These are phyloP conservation scores for Lolium rigidum DNA, from an alignment of 176 grass and related monocot species.

Conservation along the genomic window DNA sequence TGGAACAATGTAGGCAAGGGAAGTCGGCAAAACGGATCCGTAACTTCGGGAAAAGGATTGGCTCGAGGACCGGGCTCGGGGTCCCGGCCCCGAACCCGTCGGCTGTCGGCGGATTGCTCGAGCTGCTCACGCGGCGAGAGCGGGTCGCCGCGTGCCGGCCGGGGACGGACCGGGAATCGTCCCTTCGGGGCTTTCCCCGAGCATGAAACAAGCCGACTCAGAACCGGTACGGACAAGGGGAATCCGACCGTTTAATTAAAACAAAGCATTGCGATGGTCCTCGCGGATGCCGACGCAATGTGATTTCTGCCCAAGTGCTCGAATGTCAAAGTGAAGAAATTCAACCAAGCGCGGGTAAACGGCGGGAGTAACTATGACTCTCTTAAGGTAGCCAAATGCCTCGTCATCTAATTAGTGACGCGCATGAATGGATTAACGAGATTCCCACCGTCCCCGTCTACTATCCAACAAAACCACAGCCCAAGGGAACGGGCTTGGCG, in stretches of 20 bases:
- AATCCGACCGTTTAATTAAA: constrained; percentile 87
- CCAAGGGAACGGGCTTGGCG: no score
- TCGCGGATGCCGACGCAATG: constrained; percentile 65
- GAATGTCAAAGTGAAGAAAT: constrained; percentile 92
- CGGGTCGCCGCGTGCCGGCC: no score
- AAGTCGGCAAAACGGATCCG: constrained; percentile 27
- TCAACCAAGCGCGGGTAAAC: constrained; percentile 70
- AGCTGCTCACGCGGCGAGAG: constrained; percentile 41
- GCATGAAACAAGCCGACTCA: constrained; percentile 57
- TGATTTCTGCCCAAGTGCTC: constrained; percentile 77
- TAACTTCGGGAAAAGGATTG: constrained; percentile 45
- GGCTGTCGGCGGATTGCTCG: constrained; percentile 42
- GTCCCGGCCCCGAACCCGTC: constrained; percentile 54
- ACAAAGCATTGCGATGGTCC: constrained; percentile 89
- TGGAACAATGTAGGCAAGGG: constrained; percentile 84
- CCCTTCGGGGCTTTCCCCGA: constrained; percentile 10
- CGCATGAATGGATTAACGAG: constrained; percentile 69
- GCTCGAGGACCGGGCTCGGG: no score
- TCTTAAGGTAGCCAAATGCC: constrained; percentile 65
- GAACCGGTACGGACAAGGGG: constrained; percentile 72
- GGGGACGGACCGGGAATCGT: no score
- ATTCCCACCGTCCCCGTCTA: no score
- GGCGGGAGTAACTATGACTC: constrained; percentile 61
- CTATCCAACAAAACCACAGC: no score
- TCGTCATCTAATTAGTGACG: constrained; percentile 60